Evolutionary conservation across 176 grass and related monocot genomes (phyloP).

Genomic region (Zea luxurians): DNA sequence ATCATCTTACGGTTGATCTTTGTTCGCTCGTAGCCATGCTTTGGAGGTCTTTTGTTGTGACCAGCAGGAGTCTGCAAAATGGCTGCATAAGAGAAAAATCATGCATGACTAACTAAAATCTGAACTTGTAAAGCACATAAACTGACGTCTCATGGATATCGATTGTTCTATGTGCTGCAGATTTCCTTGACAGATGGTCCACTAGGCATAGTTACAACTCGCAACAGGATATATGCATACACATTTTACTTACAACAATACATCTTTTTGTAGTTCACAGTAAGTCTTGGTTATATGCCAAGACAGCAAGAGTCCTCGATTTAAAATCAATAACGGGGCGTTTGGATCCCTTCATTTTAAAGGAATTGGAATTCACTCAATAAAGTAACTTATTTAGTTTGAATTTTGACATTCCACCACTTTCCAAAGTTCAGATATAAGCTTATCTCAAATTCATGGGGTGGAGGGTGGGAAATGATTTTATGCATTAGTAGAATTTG

Average conservation of each 20-base stretch:
- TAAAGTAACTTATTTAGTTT: no score
- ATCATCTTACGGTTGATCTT: conserved; percentile 85
- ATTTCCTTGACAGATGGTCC: neutral
- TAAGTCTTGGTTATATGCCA: neutral
- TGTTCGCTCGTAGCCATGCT: conserved; percentile 65
- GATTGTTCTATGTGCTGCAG: neutral
- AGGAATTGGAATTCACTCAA: no score
- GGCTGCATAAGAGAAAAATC: conserved; percentile 44
- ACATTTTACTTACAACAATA: neutral
- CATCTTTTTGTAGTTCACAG: neutral
- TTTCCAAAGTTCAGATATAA: no score
- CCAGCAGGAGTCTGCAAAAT: conserved; percentile 68
- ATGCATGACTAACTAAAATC: conserved; percentile 27
- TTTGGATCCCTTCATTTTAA: no score
- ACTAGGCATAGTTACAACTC: neutral
- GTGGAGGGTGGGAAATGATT: no score
- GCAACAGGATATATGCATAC: neutral
- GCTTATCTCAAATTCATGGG: no score
- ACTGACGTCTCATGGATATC: neutral
- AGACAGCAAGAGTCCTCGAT: neutral
- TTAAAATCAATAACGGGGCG: conserved; percentile 6
- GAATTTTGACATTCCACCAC: no score
- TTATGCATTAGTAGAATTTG: no score
- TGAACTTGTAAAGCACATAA: neutral
- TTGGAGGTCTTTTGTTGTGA: conserved; percentile 56